Conservation (phyloP, 352 stramenopile species). For the Halophytophthora batemanensis region DNA sequence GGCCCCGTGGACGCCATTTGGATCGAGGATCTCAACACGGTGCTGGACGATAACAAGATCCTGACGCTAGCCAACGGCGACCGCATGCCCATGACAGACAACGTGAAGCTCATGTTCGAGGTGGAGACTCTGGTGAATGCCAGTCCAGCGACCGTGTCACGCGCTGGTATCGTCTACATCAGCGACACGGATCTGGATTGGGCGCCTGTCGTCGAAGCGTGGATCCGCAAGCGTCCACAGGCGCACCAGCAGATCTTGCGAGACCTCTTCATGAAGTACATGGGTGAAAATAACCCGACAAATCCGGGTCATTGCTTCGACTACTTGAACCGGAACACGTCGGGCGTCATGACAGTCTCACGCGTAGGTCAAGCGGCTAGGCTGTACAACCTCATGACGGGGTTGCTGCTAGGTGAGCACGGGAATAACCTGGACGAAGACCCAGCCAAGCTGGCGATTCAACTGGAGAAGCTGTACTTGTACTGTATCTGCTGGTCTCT, state of each 20-base stretch:
- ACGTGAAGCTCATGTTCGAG: constrained; percentile 97
- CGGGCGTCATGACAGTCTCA: constrained; percentile 93
- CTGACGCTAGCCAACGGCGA: constrained; percentile 97
- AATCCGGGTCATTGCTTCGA: constrained; percentile 95
- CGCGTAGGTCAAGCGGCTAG: constrained; percentile 85
- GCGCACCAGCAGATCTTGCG: constrained; percentile 88
- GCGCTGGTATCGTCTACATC: constrained; percentile 98
- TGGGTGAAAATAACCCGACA: constrained; percentile 92
- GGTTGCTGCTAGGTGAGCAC: constrained; percentile 86
- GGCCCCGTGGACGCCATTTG: constrained; percentile 97
- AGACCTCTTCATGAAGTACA: constrained; percentile 95
- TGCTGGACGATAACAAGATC: constrained; percentile 98
- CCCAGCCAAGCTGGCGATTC: constrained; percentile 59
- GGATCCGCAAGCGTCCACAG: constrained; percentile 91
- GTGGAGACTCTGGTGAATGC: constrained; percentile 97
- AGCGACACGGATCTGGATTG: constrained; percentile 98
- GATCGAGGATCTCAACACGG: constrained; percentile 98
- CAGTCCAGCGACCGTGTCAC: constrained; percentile 95
- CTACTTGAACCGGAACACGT: constrained; percentile 94
- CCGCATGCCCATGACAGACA: constrained; percentile 98
- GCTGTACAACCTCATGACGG: constrained; percentile 88
- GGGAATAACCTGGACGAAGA: constrained; percentile 67
- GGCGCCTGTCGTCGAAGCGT: constrained; percentile 95
- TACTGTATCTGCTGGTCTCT: constrained; percentile 97
- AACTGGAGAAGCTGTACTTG: constrained; percentile 95